phyloP scores from a whole-genome alignment of 306 rosid species.

The Quercus aquifolioides region DNA sequence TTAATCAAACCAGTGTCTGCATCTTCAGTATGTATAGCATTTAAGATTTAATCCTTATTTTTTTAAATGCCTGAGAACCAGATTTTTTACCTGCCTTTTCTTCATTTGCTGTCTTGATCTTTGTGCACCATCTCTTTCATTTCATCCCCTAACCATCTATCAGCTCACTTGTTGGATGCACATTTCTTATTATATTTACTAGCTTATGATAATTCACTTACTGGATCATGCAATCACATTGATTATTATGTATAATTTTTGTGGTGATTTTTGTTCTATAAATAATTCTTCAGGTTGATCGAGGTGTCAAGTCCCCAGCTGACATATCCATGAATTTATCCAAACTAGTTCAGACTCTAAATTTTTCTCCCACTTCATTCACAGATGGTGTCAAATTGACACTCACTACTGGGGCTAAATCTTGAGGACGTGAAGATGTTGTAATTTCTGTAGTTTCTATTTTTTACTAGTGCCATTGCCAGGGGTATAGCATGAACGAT shows the following conservation, averaged over 20 bases:
- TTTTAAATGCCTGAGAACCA: neutral
- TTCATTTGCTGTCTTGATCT: neutral
- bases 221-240: neutral
- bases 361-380: slow-evolving; percentile 58
- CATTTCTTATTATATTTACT: slow-evolving; percentile 2
- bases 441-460: slow-evolving; percentile 2
- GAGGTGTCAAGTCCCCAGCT: slow-evolving; percentile 86
- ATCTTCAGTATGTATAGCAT: slow-evolving; percentile 48
- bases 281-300: slow-evolving; percentile 59
- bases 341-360: slow-evolving; percentile 61
- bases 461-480: slow-evolving; percentile 9
- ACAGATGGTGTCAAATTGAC: slow-evolving; percentile 68
- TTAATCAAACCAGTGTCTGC: slow-evolving; percentile 69
- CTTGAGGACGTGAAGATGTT: slow-evolving; percentile 27
- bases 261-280: neutral
- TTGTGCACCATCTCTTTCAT: neutral
- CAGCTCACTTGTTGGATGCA: slow-evolving; percentile 8
- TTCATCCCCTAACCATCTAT: neutral
- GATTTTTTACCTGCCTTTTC: neutral
- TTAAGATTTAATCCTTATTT: slow-evolving; percentile 12
- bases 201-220: neutral
- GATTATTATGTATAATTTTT: neutral
- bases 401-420: slow-evolving; percentile 41
- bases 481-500: neutral
- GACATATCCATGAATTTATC: slow-evolving; percentile 91